A percentile compares a stretch with the other conserved stretches of the same genome.
Conservation (phyloP, 805 yeast genomes). For the Hemisphaericaspora nanyangensis region DNA sequence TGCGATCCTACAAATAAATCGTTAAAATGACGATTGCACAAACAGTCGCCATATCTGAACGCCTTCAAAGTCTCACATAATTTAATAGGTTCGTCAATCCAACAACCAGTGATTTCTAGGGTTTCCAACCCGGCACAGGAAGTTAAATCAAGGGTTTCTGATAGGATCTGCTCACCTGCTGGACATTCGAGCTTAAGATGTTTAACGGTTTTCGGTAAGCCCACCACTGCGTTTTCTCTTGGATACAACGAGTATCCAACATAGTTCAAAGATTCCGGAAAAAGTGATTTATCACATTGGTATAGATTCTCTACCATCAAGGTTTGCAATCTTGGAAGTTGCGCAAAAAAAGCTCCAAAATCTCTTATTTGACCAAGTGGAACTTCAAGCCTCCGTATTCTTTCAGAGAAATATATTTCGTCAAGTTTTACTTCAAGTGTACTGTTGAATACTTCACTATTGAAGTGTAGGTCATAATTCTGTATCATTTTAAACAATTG, state of each 20-base stretch:
- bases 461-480: background rate
- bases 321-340: background rate
- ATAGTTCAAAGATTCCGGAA: background rate
- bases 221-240: background rate
- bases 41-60: background rate
- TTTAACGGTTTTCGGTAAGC: background rate
- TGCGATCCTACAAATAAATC: background rate
- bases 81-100: background rate
- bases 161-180: background rate
- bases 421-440: background rate
- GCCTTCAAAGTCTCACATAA: background rate
- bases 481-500: background rate
- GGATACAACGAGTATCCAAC: background rate
- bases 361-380: background rate
- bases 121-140: background rate
- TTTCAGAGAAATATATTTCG: background rate
- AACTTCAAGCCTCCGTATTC: background rate
- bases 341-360: background rate
- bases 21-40: background rate
- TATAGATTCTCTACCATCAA: background rate
- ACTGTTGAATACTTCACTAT: background rate
- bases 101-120: background rate
- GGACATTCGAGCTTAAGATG: background rate
- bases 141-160: background rate
- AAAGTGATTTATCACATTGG: too few species aligned